These are phyloP conservation scores for Wickerhamiella cacticola DNA, from an alignment of 805 yeast genomes.

Conservation along the genomic window DNA sequence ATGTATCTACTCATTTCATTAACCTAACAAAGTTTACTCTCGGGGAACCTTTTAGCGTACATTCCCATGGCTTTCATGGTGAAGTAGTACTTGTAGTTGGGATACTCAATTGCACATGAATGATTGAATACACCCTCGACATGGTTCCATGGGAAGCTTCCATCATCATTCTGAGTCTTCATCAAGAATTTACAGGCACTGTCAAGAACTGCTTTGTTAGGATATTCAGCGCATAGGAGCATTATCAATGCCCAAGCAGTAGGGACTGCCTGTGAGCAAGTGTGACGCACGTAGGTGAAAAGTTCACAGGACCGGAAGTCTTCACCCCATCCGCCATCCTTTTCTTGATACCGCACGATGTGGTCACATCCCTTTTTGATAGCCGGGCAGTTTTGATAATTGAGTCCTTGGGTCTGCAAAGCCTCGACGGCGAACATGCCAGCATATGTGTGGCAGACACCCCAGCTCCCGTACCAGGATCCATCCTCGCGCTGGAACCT, in stretches of 20 bases:
- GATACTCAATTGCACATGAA: conserved; percentile 88
- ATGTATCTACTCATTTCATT: too few relatives aligned
- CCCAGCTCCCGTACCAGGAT: conserved; percentile 98
- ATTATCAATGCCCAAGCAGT: conserved; percentile 90
- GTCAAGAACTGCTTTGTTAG: conserved; percentile 48
- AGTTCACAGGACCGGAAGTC: conserved; percentile 83
- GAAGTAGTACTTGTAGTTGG: conserved; percentile 79
- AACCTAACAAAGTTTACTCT: background rate
- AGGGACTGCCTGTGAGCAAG: conserved; percentile 62
- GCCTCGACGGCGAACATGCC: conserved; percentile 98
- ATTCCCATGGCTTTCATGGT: conserved; percentile 89
- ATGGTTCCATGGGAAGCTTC: conserved; percentile 76
- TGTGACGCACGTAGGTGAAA: conserved; percentile 55
- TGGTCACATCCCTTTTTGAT: conserved; percentile 79
- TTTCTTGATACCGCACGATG: conserved; percentile 56
- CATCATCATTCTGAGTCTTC: conserved; percentile 53
- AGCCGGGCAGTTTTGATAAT: conserved; percentile 46
- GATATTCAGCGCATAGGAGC: conserved; percentile 67
- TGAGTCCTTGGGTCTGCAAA: conserved; percentile 52
- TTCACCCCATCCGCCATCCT: conserved; percentile 98
- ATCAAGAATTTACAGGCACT: conserved; percentile 53
- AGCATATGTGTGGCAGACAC: conserved; percentile 89
- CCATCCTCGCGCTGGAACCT: conserved; percentile 67
- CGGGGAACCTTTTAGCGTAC: conserved; percentile 29
- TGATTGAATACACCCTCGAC: conserved; percentile 96